Percentiles rank a stretch among this genome's conserved stretches.
These are phyloP conservation scores for Citrus hindsii DNA, from an alignment of 345 rosid species.

Conservation along the genomic window DNA sequence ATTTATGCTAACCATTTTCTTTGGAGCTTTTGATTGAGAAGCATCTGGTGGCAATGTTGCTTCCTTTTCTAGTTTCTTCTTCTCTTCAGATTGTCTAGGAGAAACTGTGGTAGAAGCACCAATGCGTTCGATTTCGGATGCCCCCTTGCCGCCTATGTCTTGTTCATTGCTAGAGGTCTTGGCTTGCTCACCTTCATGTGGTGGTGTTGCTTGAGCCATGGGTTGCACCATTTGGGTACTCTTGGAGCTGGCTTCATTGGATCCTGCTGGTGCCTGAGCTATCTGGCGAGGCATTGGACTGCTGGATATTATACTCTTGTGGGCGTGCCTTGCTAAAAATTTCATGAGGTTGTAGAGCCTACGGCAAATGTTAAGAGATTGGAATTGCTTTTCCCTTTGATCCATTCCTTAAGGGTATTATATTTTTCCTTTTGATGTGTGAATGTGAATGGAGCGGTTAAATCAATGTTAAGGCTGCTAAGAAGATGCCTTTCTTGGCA, in stretches of 20 bases:
- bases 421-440: background rate
- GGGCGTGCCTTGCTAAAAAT: conserved; percentile 22
- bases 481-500: conserved; percentile 23
- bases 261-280: background rate
- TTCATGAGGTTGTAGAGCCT: conserved; percentile 34
- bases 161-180: background rate
- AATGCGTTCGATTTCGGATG: background rate
- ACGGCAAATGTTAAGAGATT: conserved; percentile 30
- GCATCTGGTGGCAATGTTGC: background rate
- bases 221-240: conserved; percentile 6
- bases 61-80: conserved; percentile 13
- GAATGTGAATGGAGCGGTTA: background rate
- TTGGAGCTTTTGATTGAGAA: conserved; percentile 25
- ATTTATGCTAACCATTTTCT: conserved; percentile 55
- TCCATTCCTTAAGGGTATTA: conserved; percentile 25
- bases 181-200: background rate
- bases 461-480: background rate
- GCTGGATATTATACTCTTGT: conserved; percentile 33
- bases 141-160: background rate
- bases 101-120: background rate
- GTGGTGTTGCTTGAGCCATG: conserved; percentile 1
- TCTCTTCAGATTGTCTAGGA: background rate
- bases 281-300: background rate
- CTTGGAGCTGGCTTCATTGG: background rate
- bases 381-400: conserved; percentile 15